Conservation (phyloP, 148 eudicot genomes). For the Cornus suecica region DNA sequence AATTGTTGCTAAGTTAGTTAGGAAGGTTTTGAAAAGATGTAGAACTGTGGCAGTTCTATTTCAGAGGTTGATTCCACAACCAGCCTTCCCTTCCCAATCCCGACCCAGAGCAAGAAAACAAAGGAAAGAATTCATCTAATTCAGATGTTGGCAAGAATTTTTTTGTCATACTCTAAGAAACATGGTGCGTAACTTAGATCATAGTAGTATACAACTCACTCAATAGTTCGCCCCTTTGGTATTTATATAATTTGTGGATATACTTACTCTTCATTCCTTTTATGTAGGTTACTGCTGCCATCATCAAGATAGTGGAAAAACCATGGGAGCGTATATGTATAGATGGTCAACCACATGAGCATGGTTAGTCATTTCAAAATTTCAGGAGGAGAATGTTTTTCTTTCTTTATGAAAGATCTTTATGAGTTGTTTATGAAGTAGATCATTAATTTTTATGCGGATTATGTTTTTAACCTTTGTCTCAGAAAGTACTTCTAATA, state of each 20-base stretch:
- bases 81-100: no score
- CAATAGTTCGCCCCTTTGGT: background rate
- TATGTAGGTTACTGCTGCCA: slow-evolving; percentile 74
- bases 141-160: background rate
- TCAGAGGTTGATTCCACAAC: background rate
- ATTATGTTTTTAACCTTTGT: background rate
- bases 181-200: no score
- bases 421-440: background rate
- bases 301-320: slow-evolving; percentile 77
- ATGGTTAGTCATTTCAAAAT: slow-evolving; percentile 51
- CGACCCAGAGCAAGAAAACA: no score
- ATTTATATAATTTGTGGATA: background rate
- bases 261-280: slow-evolving; percentile 6
- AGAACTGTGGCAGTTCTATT: background rate
- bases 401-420: background rate
- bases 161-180: background rate
- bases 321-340: slow-evolving; percentile 80
- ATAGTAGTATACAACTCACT: no score
- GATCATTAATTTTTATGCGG: background rate
- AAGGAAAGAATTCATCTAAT: background rate
- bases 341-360: slow-evolving; percentile 74
- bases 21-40: background rate
- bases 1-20: background rate
- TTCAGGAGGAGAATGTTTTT: background rate
- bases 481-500: background rate